phyloP scores from a whole-genome alignment of 2,329 filamentous ascomycete species.

The Colletotrichum somersetense region DNA sequence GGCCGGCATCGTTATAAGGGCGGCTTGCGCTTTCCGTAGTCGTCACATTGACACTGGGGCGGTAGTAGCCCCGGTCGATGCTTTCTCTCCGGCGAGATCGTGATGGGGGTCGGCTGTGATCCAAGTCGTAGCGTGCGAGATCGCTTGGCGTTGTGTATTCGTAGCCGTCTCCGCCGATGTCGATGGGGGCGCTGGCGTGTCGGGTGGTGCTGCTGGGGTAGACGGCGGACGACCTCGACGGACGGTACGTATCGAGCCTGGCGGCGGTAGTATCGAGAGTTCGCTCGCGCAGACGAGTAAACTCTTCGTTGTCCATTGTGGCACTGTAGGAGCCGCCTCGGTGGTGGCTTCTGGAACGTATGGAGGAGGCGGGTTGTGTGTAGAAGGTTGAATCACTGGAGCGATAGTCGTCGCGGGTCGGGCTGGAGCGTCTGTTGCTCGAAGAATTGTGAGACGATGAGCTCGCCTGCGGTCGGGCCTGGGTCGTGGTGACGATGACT shows the following conservation, averaged over 20 bases:
- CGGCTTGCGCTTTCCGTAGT: constrained; percentile 45
- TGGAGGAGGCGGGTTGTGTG: constrained; percentile 69
- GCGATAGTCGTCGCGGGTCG: constrained; percentile 64
- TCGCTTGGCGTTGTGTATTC: constrained; percentile 75
- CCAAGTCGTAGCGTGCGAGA: constrained; percentile 71
- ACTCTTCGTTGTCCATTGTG: constrained; percentile 65
- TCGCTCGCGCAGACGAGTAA: constrained; percentile 62
- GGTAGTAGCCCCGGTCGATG: constrained; percentile 66
- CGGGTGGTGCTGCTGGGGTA: constrained; percentile 58
- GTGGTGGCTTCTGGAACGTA: constrained; percentile 62
- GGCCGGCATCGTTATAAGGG: constrained; percentile 47
- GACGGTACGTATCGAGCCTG: constrained; percentile 61
- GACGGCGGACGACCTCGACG: constrained; percentile 59
- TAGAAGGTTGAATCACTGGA: constrained; percentile 67
- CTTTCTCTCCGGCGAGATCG: constrained; percentile 64
- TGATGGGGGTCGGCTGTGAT: constrained; percentile 60
- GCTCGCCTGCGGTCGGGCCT: constrained; percentile 56
- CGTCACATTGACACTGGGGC: constrained; percentile 62
- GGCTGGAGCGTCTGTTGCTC: constrained; percentile 57
- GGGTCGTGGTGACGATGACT: constrained; percentile 69
- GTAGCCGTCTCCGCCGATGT: constrained; percentile 71
- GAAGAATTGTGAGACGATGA: constrained; percentile 51
- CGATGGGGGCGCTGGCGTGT: constrained; percentile 58
- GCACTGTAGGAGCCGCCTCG: constrained; percentile 60
- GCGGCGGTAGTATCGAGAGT: constrained; percentile 58